Evolutionary conservation across 345 rosid genomes (phyloP).

Genomic region (Brassica juncea): DNA sequence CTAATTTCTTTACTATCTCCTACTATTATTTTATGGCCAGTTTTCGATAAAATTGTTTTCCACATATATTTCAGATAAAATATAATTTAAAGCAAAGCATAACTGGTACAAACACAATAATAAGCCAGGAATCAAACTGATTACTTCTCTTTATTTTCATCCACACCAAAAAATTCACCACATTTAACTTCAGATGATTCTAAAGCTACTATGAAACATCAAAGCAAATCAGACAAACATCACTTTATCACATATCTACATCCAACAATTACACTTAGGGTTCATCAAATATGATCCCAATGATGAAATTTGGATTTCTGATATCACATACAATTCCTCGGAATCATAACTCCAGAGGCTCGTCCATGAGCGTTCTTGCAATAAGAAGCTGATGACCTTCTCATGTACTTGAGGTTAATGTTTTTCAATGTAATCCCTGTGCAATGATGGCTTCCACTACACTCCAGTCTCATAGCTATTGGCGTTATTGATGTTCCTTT

Average conservation of each 20-base stretch:
- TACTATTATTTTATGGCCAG: not conserved
- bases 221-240: constrained; percentile 6
- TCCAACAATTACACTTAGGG: constrained; percentile 6
- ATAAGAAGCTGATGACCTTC: constrained; percentile 45
- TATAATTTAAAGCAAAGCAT: not conserved
- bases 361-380: constrained; percentile 63
- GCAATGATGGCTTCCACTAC: constrained; percentile 62
- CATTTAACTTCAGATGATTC: constrained; percentile 29
- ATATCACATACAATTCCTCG: constrained; percentile 25
- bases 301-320: not conserved
- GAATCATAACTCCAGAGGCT: constrained; percentile 42
- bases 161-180: constrained; percentile 17
- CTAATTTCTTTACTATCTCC: not conserved
- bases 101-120: not conserved
- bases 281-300: not conserved
- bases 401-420: constrained; percentile 50
- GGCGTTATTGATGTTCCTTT: constrained; percentile 61
- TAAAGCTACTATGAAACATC: not conserved
- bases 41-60: not conserved
- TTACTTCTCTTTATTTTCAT: not conserved
- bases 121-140: constrained; percentile 1
- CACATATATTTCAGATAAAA: not conserved
- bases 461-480: constrained; percentile 57
- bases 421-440: constrained; percentile 49
- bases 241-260: constrained; percentile 23